phyloP scores from a whole-genome alignment of 2,329 filamentous ascomycete genomes.

The Zymoseptoria tritici region DNA sequence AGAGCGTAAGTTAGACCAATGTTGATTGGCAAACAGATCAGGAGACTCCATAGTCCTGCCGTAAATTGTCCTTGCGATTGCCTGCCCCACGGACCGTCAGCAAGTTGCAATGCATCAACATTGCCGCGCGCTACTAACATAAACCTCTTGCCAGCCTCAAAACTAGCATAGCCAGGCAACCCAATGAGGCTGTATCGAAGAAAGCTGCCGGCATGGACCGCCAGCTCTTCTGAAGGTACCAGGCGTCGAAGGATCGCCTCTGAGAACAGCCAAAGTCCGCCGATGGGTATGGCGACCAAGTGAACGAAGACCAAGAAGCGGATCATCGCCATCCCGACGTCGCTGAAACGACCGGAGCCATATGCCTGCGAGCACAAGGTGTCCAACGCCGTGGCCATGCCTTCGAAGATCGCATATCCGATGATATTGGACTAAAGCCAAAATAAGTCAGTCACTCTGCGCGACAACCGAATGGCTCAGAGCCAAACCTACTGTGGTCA shows the following conservation, averaged over 20 bases:
- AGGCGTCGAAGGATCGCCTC: slow-evolving; percentile 35
- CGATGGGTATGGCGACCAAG: slow-evolving; percentile 43
- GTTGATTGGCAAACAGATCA: slow-evolving; percentile 14
- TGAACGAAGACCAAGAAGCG: slow-evolving; percentile 47
- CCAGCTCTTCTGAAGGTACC: slow-evolving; percentile 44
- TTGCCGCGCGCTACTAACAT: slow-evolving; percentile 19
- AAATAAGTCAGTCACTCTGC: no score
- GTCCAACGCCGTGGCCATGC: slow-evolving; percentile 46
- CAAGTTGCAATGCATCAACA: background rate
- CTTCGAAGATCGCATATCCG: slow-evolving; percentile 45
- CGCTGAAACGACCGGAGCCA: slow-evolving; percentile 41
- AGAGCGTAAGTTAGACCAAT: slow-evolving; percentile 12
- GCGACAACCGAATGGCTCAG: no score
- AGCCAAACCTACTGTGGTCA: slow-evolving; percentile 34
- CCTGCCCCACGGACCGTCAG: background rate
- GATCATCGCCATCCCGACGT: slow-evolving; percentile 48
- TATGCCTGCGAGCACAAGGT: slow-evolving; percentile 48
- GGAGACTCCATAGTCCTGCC: slow-evolving; percentile 28
- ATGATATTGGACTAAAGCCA: slow-evolving; percentile 41
- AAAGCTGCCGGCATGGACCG: slow-evolving; percentile 44
- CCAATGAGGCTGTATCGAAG: slow-evolving; percentile 44
- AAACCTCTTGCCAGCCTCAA: slow-evolving; percentile 49
- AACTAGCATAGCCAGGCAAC: slow-evolving; percentile 47
- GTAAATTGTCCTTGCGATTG: slow-evolving; percentile 50
- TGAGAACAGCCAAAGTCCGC: slow-evolving; percentile 43